Base-by-base conservation (phyloP, 176 grass and related monocot species). In the Oryza punctata region DNA sequence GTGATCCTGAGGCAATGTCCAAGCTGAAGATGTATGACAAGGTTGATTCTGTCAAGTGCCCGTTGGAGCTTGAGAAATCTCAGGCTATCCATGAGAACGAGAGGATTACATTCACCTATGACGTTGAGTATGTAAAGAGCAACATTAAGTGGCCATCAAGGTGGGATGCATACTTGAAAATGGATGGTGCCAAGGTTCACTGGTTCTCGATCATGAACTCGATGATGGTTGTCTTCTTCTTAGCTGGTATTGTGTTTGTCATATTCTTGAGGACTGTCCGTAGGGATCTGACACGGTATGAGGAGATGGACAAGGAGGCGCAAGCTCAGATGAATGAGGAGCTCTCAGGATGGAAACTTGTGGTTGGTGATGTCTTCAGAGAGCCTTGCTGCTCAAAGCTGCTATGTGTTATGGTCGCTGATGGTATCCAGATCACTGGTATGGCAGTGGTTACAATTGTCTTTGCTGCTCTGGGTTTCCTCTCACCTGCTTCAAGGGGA, bases 191-290 rank as follows among this genome's bases (percentile, higher is more conserved):
- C 5, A 95, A 95, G 80, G 90, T 95, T 7, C 93, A 95, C 71
- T 95, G 93, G 93, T 95, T 92, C 81, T 95, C 93, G 0, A 95
- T 95, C 54, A 92, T 95, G 90, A 95, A 95, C 85, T 95, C 93
- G 1, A 89, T 95, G 88, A 95, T 92, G 88, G 93, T 95, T 3
- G 81, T 95, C 46, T 90, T 95, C 83, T 95, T 95, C 93, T 82
- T 95, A 54, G 93, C 93, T 4, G 93, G 93, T 50, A 92, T 95
- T 66, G 93, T 95, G 74, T 92, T 95, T 9, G 84, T 95, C 84
- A 92, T 95, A 80, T 95, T 95, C 85, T 74, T 95, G 72, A 81
- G 90, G 66, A 95, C 93, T 46, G 88, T 95, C 68, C 81, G 93
- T 43, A 88, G 90, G 90, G 93, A 95, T 82, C 81, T 95, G 78